These are phyloP conservation scores for Malassezia dermatis DNA, from an alignment of 1,284 basidiomycete species.

Conservation along the genomic window DNA sequence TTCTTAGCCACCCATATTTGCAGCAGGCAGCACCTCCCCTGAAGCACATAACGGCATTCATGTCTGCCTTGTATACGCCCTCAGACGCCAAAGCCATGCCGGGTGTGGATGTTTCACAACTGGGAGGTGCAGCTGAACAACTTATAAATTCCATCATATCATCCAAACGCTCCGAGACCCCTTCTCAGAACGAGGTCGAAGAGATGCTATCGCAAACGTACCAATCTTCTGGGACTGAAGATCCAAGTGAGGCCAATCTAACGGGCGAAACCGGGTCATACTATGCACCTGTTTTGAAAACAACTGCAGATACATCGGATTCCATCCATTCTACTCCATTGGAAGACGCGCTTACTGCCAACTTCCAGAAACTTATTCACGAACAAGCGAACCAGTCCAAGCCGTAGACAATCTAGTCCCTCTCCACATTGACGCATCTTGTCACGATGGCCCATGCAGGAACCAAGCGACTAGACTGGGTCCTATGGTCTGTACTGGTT, in stretches of 20 bases:
- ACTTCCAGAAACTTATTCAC: neutral
- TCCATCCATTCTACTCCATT: neutral
- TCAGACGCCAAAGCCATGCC: neutral
- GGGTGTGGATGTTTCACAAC: neutral
- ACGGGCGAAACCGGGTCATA: neutral
- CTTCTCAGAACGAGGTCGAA: neutral
- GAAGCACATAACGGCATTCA: neutral
- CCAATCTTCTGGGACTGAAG: neutral
- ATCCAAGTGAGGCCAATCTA: neutral
- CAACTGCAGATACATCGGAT: neutral
- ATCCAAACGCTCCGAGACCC: neutral
- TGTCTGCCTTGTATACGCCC: neutral
- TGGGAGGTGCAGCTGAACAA: neutral
- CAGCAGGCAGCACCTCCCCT: slow-evolving; percentile 3
- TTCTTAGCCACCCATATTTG: slow-evolving; percentile 3
- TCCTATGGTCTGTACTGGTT: neutral
- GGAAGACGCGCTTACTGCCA: neutral
- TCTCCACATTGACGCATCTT: neutral
- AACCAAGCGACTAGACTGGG: neutral
- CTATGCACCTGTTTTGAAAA: neutral
- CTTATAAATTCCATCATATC: neutral
- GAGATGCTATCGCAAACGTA: neutral
- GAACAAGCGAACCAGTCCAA: neutral
- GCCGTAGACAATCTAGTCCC: neutral
- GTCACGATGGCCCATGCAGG: neutral